These are phyloP conservation scores for Millerozyma acaciae DNA, from an alignment of 805 yeast species.

Conservation along the genomic window DNA sequence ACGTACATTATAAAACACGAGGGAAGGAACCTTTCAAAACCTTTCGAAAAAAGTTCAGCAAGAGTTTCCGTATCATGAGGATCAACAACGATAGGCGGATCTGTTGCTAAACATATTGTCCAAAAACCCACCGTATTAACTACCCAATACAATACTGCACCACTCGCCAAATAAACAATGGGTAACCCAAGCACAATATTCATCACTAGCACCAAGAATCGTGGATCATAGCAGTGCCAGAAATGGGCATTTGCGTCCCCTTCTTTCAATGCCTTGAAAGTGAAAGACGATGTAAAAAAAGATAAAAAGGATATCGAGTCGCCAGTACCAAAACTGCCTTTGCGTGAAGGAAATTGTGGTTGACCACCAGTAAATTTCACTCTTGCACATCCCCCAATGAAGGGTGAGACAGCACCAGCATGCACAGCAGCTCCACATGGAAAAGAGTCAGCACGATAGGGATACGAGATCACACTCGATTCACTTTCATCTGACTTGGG, in stretches of 20 bases:
- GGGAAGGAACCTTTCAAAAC: constrained; percentile 74
- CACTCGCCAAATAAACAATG: constrained; percentile 50
- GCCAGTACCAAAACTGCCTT: constrained; percentile 52
- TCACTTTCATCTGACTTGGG: constrained; percentile 8
- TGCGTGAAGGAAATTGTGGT: constrained; percentile 40
- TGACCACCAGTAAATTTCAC: constrained; percentile 47
- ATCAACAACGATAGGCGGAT: constrained; percentile 68
- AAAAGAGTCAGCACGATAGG: constrained; percentile 84
- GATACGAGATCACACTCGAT: constrained; percentile 40
- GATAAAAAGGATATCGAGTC: constrained; percentile 58
- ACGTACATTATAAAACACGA: constrained; percentile 65
- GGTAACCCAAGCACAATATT: constrained; percentile 65
- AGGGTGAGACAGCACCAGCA: constrained; percentile 71
- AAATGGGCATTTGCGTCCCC: constrained; percentile 11
- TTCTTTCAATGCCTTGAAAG: constrained; percentile 43
- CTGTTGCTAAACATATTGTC: constrained; percentile 72
- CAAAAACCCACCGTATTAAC: constrained; percentile 68
- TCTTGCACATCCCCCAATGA: constrained; percentile 75
- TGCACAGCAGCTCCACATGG: constrained; percentile 90
- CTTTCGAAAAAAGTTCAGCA: constrained; percentile 63
- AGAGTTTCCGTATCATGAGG: constrained; percentile 49
- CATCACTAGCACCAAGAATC: constrained; percentile 50
- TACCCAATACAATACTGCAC: constrained; percentile 51
- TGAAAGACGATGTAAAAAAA: constrained; percentile 71
- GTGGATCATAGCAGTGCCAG: constrained; percentile 65